Conservation (phyloP, 345 rosid species). For the Kernera saxatilis region DNA sequence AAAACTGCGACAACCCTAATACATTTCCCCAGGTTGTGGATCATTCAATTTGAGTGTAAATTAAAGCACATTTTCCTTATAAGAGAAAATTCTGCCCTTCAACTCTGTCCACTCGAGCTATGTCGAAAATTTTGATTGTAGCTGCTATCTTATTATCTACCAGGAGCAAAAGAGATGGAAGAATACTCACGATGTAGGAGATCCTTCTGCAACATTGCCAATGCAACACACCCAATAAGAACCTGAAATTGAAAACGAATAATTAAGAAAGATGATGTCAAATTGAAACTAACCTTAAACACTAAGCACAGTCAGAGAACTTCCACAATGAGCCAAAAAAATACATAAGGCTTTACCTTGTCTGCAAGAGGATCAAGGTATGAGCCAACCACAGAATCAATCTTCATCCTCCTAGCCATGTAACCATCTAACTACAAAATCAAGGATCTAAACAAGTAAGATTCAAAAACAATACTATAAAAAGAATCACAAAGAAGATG, state of each 20-base stretch:
- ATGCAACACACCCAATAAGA: constrained; percentile 81
- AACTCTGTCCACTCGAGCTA: not conserved
- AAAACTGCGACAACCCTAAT: no score
- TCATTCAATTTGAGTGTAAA: not conserved
- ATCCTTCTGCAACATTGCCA: constrained; percentile 80
- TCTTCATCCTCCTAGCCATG: constrained; percentile 82
- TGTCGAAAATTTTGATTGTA: not conserved
- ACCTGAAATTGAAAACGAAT: constrained; percentile 41
- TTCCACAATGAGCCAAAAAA: not conserved
- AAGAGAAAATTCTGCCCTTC: not conserved
- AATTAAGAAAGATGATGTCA: not conserved
- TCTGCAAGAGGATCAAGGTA: constrained; percentile 98
- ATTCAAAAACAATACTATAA: not conserved
- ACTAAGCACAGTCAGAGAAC: not conserved
- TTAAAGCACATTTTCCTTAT: not conserved
- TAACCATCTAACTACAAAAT: constrained; percentile 81
- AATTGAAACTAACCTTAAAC: not conserved
- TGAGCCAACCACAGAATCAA: constrained; percentile 90
- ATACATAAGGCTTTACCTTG: constrained; percentile 48
- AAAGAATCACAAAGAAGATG: not conserved
- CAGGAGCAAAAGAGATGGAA: not conserved
- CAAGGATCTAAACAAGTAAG: constrained; percentile 2
- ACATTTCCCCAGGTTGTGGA: not conserved
- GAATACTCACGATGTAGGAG: constrained; percentile 73
- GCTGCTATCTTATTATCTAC: not conserved